Percentiles rank a stretch among this genome's conserved stretches.
These are phyloP conservation scores for Bryoglossum gracile DNA, from an alignment of 495 filamentous ascomycete species.

Conservation along the genomic window DNA sequence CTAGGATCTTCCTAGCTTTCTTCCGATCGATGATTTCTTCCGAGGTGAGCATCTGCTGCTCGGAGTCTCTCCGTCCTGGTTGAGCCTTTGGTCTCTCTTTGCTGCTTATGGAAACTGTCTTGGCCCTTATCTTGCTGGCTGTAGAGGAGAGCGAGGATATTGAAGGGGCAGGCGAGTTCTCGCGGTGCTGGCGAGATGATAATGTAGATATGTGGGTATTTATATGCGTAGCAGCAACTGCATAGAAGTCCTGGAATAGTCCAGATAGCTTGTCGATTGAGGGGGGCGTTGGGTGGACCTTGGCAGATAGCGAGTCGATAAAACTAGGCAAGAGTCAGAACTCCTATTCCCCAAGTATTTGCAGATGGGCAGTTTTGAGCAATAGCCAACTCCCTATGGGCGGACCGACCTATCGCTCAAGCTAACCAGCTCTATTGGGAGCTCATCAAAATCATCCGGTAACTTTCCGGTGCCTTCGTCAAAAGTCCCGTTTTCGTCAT, in stretches of 20 bases:
- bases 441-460: constrained; percentile 67
- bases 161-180: constrained; percentile 41
- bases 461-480: constrained; percentile 47
- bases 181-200: constrained; percentile 64
- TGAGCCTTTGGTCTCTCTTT: constrained; percentile 40
- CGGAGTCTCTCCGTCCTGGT: constrained; percentile 32
- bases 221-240: constrained; percentile 73
- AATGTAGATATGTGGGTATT: constrained; percentile 79
- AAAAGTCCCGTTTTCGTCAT: constrained; percentile 44
- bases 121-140: constrained; percentile 42
- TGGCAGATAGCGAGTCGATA: constrained; percentile 82
- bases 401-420: constrained; percentile 69
- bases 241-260: constrained; percentile 95
- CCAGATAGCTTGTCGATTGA: constrained; percentile 74
- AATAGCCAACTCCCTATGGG: no score
- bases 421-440: constrained; percentile 87
- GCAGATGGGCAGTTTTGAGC: no score
- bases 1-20: constrained; percentile 67
- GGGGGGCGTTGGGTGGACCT: constrained; percentile 76
- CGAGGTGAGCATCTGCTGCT: constrained; percentile 89
- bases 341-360: no score
- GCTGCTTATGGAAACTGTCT: constrained; percentile 42
- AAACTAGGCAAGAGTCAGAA: constrained; percentile 49
- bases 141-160: constrained; percentile 44
- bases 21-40: constrained; percentile 75